These are phyloP conservation scores for Penicillium paneum DNA, from an alignment of 2,329 filamentous ascomycete genomes.

Conservation along the genomic window DNA sequence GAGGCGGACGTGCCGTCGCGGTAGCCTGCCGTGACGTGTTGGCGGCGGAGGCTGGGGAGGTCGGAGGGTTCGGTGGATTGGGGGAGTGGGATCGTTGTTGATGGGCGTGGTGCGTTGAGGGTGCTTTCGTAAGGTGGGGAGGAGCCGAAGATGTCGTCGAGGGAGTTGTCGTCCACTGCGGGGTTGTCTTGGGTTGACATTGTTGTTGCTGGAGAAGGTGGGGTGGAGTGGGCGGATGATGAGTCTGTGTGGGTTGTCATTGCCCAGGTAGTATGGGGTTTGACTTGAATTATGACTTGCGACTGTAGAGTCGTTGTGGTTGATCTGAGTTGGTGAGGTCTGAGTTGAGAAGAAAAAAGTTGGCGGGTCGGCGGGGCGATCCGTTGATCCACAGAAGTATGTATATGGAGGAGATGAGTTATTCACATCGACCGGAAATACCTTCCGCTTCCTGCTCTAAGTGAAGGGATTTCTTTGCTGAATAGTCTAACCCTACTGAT, in stretches of 20 bases:
- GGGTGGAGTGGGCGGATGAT: conserved; percentile 14
- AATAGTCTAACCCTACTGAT: neutral
- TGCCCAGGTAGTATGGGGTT: neutral
- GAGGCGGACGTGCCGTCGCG: conserved; percentile 77
- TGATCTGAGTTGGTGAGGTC: neutral
- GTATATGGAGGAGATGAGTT: neutral
- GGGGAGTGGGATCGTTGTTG: neutral
- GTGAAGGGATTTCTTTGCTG: neutral
- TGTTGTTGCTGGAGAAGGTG: conserved; percentile 22
- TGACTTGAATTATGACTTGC: neutral
- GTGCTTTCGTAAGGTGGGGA: conserved; percentile 28
- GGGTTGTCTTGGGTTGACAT: conserved; percentile 22
- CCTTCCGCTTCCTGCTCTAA: neutral
- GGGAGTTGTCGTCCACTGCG: conserved; percentile 23
- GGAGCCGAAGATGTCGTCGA: conserved; percentile 45
- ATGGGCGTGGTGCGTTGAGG: neutral
- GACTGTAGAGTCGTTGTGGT: neutral
- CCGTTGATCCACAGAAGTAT: neutral
- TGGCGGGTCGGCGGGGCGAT: neutral
- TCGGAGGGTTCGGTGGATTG: conserved; percentile 55
- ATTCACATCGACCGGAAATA: neutral
- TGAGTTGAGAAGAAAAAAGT: neutral
- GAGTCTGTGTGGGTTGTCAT: conserved; percentile 12
- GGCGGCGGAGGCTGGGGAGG: conserved; percentile 67
- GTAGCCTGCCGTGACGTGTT: conserved; percentile 83